Evolutionary conservation across 106 monocot species (phyloP), one percentile per base, ranked within the genome.

Genomic region (Dendrobium catenatum): DNA sequence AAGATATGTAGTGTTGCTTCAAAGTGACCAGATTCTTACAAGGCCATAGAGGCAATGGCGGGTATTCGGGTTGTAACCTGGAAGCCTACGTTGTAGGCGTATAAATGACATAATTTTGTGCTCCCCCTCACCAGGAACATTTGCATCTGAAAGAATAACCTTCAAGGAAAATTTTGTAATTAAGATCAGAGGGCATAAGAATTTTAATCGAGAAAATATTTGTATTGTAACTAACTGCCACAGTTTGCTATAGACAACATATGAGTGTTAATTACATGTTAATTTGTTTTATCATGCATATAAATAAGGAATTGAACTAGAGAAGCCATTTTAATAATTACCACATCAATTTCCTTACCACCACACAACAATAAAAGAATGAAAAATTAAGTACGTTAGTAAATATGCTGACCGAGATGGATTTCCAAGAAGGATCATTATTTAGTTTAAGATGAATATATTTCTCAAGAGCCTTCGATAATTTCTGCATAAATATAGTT

Each of bases 81-180:
- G 83, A 3, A 79, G 56, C 44, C 77, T 80, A 11, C 93, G 80
- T 49, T 90, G 93, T 2, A 77, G 72, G 27, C 88, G 82, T 33
- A 93, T 88, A 75, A 83, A 93, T 9, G 88, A 81, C 68, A 86
- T 81, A 16, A 93, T 80, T 64, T 93, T 93, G 70, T 93, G 93
- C 55, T 93, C 90, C 20, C 93, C 93, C 72, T 93, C 93, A 18
- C 93, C 90, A 22, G 88, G 93, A 27, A 90, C 90, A 85, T 83
- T 93, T 2, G 90, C 48, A 83, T 90, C 85, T 2, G 90, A 90
- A 9, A 93, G 74, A 51, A 93, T 90, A 29, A 93, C 93, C 92
- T 92, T 82, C 49, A 82, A 49, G 64, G 78, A 10, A 68, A 27
- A 68, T 2, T 68, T 24, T 19, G 26, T 27, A 68, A 26, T 58